A percentile compares a stretch with the other conserved stretches of the same genome.
These are phyloP conservation scores for Aspergillus ibericus DNA, from an alignment of 2,329 filamentous ascomycete species.

Conservation along the genomic window DNA sequence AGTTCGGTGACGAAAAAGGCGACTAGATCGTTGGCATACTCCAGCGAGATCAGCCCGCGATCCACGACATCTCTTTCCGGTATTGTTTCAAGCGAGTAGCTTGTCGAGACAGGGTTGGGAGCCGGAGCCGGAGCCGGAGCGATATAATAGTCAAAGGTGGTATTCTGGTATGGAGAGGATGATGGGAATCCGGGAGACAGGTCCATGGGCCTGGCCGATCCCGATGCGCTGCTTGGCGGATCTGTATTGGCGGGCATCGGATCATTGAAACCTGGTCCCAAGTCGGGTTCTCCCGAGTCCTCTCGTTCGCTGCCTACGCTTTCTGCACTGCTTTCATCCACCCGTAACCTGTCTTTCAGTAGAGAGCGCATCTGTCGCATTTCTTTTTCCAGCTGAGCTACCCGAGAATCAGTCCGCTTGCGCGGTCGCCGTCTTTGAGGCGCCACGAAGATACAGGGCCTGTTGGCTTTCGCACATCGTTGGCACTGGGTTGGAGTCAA, in stretches of 20 bases:
- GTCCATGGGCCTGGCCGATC: slow-evolving; percentile 23
- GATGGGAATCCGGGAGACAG: slow-evolving; percentile 26
- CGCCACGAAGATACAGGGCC: slow-evolving; percentile 37
- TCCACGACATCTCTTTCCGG: slow-evolving; percentile 31
- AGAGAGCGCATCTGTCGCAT: slow-evolving; percentile 41
- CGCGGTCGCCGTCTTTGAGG: slow-evolving; percentile 38
- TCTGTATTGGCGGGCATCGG: slow-evolving; percentile 22
- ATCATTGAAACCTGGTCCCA: slow-evolving; percentile 22
- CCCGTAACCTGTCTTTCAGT: slow-evolving; percentile 32
- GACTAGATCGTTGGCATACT: slow-evolving; percentile 33
- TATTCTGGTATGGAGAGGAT: slow-evolving; percentile 19
- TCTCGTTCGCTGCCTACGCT: slow-evolving; percentile 29
- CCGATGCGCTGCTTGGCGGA: slow-evolving; percentile 21
- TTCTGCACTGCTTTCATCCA: slow-evolving; percentile 29
- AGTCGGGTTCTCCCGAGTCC: slow-evolving; percentile 23
- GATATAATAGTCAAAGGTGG: slow-evolving; percentile 18
- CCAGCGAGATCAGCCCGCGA: slow-evolving; percentile 33
- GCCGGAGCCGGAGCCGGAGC: slow-evolving; percentile 22
- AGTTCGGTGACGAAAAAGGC: slow-evolving; percentile 34
- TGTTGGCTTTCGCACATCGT: slow-evolving; percentile 37
- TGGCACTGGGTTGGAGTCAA: slow-evolving; percentile 36
- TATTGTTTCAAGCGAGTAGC: slow-evolving; percentile 20
- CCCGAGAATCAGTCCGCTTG: slow-evolving; percentile 38
- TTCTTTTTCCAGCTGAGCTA: slow-evolving; percentile 38
- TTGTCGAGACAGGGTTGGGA: slow-evolving; percentile 20